Conservation (phyloP, 176 grass and related monocot genomes). For the Thalia dealbata region DNA sequence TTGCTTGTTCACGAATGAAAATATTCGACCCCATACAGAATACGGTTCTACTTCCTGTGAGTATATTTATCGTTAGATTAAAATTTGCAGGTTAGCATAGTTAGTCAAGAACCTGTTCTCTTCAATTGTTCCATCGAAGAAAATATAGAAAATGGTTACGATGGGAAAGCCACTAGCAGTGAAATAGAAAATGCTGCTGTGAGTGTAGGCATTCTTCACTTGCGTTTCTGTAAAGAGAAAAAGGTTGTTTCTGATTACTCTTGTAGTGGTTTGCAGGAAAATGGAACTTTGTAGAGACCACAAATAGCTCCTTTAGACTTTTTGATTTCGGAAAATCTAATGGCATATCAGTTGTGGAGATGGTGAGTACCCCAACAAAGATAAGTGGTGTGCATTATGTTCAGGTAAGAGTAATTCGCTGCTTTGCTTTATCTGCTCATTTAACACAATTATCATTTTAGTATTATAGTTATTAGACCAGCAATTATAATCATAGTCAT, state of each 20-base stretch:
- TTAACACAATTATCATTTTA: background rate
- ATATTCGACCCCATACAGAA: background rate
- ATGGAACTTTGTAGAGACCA: conserved; percentile 64
- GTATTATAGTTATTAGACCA: background rate
- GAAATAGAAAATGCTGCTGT: conserved; percentile 77
- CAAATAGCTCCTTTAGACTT: conserved; percentile 82
- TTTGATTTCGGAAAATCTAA: conserved; percentile 72
- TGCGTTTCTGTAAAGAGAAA: too few species aligned
- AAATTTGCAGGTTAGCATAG: conserved; percentile 87
- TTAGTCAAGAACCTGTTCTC: conserved; percentile 88
- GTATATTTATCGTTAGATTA: background rate
- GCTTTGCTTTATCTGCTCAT: background rate
- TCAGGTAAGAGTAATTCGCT: conserved; percentile 41
- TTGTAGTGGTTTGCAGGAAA: conserved; percentile 51
- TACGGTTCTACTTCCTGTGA: background rate
- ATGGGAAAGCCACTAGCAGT: conserved; percentile 39
- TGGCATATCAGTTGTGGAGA: conserved; percentile 77
- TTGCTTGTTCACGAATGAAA: background rate
- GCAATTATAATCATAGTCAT: conserved; percentile 1
- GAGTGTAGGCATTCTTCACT: conserved; percentile 30
- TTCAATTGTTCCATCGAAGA: conserved; percentile 97
- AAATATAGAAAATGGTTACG: conserved; percentile 84
- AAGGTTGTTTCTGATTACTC: too few species aligned
- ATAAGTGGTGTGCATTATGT: conserved; percentile 97
- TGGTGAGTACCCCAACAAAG: conserved; percentile 87